Conservation (phyloP, 345 rosid species). For the Murraya paniculata region DNA sequence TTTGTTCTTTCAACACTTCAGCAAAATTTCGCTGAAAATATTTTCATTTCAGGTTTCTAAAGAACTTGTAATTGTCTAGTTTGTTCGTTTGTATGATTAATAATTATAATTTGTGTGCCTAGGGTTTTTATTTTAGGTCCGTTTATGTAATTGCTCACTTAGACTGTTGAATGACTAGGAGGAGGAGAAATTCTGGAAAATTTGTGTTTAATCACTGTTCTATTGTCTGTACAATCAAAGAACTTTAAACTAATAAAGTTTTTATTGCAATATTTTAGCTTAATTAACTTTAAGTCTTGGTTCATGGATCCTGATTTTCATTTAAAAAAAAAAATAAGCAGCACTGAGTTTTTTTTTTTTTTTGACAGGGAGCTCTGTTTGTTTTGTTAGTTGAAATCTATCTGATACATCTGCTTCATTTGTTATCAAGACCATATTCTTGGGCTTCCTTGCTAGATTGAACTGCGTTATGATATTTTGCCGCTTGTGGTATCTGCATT, state of each 20-base stretch:
- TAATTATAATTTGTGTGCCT: not conserved
- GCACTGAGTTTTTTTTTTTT: not conserved
- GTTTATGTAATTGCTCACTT: not conserved
- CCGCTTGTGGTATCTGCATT: slow-evolving; percentile 12
- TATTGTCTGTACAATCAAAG: not conserved
- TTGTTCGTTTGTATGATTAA: not conserved
- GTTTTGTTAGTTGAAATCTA: not conserved
- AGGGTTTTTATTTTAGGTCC: not conserved
- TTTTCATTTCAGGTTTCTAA: not conserved
- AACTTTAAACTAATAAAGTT: not conserved
- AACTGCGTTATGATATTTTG: slow-evolving; percentile 11
- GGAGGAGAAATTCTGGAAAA: not conserved
- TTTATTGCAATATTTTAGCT: not conserved
- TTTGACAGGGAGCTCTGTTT: slow-evolving; percentile 1
- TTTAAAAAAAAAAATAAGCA: not conserved
- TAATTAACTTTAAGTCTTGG: not conserved
- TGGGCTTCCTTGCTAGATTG: not conserved
- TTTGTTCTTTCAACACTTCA: not conserved
- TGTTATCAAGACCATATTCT: not conserved
- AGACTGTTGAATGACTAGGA: not conserved
- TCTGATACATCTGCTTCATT: not conserved
- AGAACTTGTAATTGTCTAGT: not conserved
- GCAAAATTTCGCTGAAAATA: not conserved
- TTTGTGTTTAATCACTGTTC: slow-evolving; percentile 2
- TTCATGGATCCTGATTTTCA: not conserved